phyloP scores from a whole-genome alignment of 2,329 filamentous ascomycete genomes.

The Chaetomium olivaceum region DNA sequence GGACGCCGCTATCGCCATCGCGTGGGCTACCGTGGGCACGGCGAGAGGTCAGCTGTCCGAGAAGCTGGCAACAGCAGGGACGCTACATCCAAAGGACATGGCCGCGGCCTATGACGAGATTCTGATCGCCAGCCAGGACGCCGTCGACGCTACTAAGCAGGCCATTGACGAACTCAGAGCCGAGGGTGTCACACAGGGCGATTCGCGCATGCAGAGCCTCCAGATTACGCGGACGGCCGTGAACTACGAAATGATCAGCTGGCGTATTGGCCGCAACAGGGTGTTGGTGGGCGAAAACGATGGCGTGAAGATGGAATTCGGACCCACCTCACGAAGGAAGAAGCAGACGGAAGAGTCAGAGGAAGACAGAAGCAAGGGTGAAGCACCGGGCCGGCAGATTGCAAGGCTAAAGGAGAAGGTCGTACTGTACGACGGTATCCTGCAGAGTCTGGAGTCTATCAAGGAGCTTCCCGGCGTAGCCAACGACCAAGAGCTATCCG shows the following conservation, averaged over 20 bases:
- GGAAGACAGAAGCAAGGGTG: conserved; percentile 50
- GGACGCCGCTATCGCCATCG: conserved; percentile 86
- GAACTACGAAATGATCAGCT: conserved; percentile 91
- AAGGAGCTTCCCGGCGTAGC: conserved; percentile 88
- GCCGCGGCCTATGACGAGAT: conserved; percentile 90
- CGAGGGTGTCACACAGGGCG: conserved; percentile 81
- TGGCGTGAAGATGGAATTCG: conserved; percentile 62
- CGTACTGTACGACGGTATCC: conserved; percentile 85
- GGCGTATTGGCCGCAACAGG: conserved; percentile 90
- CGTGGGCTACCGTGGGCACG: conserved; percentile 68
- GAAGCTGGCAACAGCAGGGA: conserved; percentile 47
- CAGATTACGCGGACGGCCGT: conserved; percentile 92
- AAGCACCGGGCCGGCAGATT: conserved; percentile 73
- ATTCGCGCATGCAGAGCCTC: conserved; percentile 85
- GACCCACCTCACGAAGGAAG: conserved; percentile 48
- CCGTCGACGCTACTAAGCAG: conserved; percentile 87
- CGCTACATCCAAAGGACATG: conserved; percentile 61
- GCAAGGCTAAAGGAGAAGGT: conserved; percentile 81
- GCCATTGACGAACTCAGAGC: conserved; percentile 86
- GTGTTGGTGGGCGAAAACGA: conserved; percentile 83
- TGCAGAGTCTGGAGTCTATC: conserved; percentile 88
- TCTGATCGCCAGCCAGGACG: conserved; percentile 87
- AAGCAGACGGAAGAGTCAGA: conserved; percentile 44
- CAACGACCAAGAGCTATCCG: conserved; percentile 73
- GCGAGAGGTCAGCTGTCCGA: conserved; percentile 53